Evolutionary conservation across 257 asterid species (phyloP).

Genomic region (Plantago major): DNA sequence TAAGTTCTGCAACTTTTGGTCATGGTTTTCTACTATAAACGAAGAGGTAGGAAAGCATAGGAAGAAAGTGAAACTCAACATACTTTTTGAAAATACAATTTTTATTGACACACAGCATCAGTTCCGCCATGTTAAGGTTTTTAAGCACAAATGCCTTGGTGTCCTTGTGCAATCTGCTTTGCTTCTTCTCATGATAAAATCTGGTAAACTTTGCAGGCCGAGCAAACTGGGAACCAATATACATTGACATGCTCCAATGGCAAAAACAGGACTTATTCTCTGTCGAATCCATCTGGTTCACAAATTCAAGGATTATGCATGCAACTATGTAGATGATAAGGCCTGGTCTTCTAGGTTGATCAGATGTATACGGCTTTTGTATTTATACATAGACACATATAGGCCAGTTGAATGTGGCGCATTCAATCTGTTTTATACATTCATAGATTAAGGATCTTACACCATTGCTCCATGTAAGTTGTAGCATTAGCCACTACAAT

Average conservation of each 20-base stretch:
- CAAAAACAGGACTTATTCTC: conserved; percentile 43
- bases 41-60: too few species aligned
- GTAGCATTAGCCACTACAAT: not conserved
- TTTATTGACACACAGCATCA: too few species aligned
- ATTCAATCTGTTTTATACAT: conserved; percentile 8
- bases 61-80: too few species aligned
- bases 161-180: too few species aligned
- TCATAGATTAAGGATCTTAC: not conserved
- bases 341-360: not conserved
- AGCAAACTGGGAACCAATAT: conserved; percentile 58
- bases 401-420: not conserved
- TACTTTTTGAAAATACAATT: too few species aligned
- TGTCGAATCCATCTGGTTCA: conserved; percentile 40
- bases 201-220: conserved; percentile 46
- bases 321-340: conserved; percentile 60
- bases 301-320: conserved; percentile 76
- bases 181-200: not conserved
- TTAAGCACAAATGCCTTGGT: too few species aligned
- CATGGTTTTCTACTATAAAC: too few species aligned
- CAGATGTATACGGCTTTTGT: not conserved
- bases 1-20: not conserved
- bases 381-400: conserved; percentile 1
- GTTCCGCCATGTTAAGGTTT: too few species aligned
- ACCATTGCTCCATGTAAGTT: not conserved
- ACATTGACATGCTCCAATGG: conserved; percentile 64